Evolutionary conservation across 805 yeast species (phyloP), one percentile per base, ranked within the genome.

Genomic region (Starmera caribaea): DNA sequence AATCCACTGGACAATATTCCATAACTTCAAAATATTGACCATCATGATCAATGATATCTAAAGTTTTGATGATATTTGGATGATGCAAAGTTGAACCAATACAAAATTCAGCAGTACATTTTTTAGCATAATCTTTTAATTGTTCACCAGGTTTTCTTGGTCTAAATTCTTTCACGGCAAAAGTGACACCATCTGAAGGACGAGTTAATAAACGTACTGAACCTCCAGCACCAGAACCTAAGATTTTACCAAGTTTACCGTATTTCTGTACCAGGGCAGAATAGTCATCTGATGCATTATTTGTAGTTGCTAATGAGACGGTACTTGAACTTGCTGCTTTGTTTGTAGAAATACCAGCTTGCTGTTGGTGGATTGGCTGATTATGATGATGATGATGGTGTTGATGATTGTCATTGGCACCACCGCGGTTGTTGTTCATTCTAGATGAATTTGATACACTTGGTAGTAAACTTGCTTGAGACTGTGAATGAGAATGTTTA

Each of bases 181-280:
- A 83, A 0, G 83, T 74, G 30, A 73, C 73, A 49, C 76, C 74
- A 58, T 83, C 90, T 32, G 75, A 62, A 34, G 82, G 80, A 50
- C 90, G 72, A 8, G 71, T 72, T 17, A 84, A 69, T 35, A 83
- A 63, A 48, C 83, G 69, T n/a, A 84, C 95, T 1, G 88, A 75
- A 7, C 95, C 95, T 37, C 94, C 95, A 11, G 92, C 95, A 41
- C 95, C 95, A 1, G 87, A 77, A 14, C 95, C 95, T 36, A 84
- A 59, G 42, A 79, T 71, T 54, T 81, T 80, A 37, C 90, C 89
- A 45, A 81, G 58, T 47, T 75, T 79, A 41, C 90, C 86, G 55
- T 83, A 84, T 51, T 82, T 79, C 42, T 67, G 68, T 11, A 69
- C 68, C 36, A 76, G 55, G 0, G 71, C 66, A 12, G 79, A 74